Conservation (phyloP, 202 grass and related monocot genomes). For the Bolboschoenoplectus hybrid region DNA sequence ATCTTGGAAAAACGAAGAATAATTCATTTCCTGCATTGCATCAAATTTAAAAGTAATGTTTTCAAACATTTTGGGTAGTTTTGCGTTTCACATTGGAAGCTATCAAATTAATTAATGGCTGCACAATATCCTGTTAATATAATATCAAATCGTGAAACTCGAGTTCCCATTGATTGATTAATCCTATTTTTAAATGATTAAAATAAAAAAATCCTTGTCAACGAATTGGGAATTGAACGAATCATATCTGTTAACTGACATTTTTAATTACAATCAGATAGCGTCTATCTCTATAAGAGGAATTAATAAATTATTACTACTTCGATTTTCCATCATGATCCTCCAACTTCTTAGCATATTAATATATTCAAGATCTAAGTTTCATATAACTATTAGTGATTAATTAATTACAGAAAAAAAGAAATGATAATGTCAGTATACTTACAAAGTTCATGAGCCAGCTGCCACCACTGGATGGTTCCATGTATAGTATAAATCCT, state of each 20-base stretch:
- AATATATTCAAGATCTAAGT: neutral
- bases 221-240: neutral
- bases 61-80: neutral
- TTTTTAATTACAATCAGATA: neutral
- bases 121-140: neutral
- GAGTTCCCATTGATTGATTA: neutral
- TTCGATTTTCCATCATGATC: neutral
- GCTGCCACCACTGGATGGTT: conserved; percentile 13
- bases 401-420: neutral
- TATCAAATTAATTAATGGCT: neutral
- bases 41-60: neutral
- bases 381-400: neutral
- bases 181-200: neutral
- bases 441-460: conserved; percentile 33
- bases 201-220: neutral
- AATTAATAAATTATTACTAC: neutral
- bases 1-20: conserved; percentile 80
- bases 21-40: conserved; percentile 59
- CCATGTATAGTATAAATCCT: neutral
- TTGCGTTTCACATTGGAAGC: neutral
- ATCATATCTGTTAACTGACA: neutral
- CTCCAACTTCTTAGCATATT: neutral
- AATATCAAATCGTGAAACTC: neutral
- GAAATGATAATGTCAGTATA: neutral
- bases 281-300: neutral